These are phyloP conservation scores for Lotmaria passim DNA, from an alignment of 208 protist species.

Conservation along the genomic window DNA sequence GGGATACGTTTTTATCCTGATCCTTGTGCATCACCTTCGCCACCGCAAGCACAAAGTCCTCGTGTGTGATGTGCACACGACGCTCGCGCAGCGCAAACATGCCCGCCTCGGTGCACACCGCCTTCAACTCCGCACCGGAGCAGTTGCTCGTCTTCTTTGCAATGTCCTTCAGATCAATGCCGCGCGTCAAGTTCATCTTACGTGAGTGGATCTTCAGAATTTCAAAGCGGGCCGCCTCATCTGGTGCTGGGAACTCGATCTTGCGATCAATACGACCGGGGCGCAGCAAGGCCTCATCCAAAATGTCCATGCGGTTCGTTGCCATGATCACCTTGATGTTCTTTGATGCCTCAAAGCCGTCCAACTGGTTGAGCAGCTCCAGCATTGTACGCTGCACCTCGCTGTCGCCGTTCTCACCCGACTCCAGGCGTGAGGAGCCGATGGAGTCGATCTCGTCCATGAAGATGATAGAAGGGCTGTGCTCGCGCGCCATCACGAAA, in stretches of 20 bases:
- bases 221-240: slow-evolving; percentile 93
- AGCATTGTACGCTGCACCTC: slow-evolving; percentile 99
- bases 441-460: slow-evolving; percentile 99
- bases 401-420: slow-evolving; percentile 90
- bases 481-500: slow-evolving; percentile 99
- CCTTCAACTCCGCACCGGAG: slow-evolving; percentile 99
- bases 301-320: slow-evolving; percentile 99
- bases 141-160: slow-evolving; percentile 96
- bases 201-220: slow-evolving; percentile 99
- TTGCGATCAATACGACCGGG: slow-evolving; percentile 99
- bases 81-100: slow-evolving; percentile 99
- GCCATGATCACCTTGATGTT: slow-evolving; percentile 99
- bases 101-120: slow-evolving; percentile 94
- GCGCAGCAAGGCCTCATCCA: slow-evolving; percentile 99
- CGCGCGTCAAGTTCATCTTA: slow-evolving; percentile 99
- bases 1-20: slow-evolving; percentile 96
- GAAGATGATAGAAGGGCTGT: slow-evolving; percentile 99
- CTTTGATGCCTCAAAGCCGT: slow-evolving; percentile 99
- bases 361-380: slow-evolving; percentile 99
- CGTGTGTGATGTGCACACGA: slow-evolving; percentile 99
- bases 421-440: slow-evolving; percentile 94
- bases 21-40: slow-evolving; percentile 99
- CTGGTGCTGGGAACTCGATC: slow-evolving; percentile 99
- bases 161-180: slow-evolving; percentile 98
- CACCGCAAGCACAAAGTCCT: slow-evolving; percentile 99